Base-by-base conservation (phyloP, 75 land plant species). In the Sequoiadendron giganteum region DNA sequence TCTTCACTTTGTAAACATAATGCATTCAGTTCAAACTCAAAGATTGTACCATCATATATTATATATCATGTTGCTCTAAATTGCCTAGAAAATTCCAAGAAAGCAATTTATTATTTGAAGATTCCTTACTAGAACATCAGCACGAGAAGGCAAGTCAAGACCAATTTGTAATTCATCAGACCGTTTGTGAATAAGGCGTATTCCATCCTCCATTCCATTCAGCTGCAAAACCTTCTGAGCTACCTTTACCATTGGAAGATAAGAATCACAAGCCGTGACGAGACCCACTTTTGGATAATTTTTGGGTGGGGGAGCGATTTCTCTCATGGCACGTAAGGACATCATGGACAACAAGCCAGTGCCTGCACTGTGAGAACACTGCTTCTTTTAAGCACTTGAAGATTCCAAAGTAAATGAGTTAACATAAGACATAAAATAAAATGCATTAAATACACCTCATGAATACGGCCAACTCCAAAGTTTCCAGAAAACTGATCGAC, bases 311-410 rank as follows among this genome's bases (percentile, higher is more conserved):
- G 58, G 81, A 45, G 47, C 30, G 40, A 36, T 79, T n/a, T 87
- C 91, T 39, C 49, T 42, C 93, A 96, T 92, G 86, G 94, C 91
- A 5, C 93, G 89, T 40, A 94, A 92, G n/a, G 96, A 95, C 95
- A 97, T 92, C 98, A 95, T 94, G 13, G 96, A 95, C 18, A 97
- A 77, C 88, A 97, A 89, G 15, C 98, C 97, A 65, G 95, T 95
- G 47, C 98, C 98, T 72, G 97, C 95, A 55, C 98, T 96, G 92
- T 55, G 28, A 52, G 10, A 85, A 52, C 45, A 85, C 34, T 86
- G 84, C 32, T 65, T 4, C 21, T 73, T 85, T 56, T 34, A 85
- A 85, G 86, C 10, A 45, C 10, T 38, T 21, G 8, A 36, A 84
- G 5, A 52, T 85, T 25, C 16, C 32, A 85, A 36, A 56, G 38